Evolutionary conservation across 495 filamentous ascomycete genomes (phyloP).

Genomic region (Daldinia decipiens): DNA sequence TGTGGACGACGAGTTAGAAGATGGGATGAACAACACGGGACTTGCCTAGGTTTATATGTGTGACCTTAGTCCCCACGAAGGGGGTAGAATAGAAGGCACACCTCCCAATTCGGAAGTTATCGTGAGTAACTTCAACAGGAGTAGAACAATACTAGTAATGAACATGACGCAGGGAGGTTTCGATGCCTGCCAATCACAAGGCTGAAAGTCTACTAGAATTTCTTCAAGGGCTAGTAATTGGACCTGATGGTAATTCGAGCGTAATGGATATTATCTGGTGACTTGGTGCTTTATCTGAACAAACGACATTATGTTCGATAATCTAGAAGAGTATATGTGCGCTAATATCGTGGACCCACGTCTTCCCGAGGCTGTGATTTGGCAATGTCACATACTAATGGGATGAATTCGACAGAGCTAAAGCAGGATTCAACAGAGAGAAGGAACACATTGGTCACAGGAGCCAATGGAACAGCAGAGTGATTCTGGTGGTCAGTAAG

Average conservation of each 20-base stretch:
- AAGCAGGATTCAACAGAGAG: background rate
- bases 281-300: conserved; percentile 1
- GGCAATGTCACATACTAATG: background rate
- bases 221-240: background rate
- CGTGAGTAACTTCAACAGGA: conserved; percentile 1
- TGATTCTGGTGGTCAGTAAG: background rate
- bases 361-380: background rate
- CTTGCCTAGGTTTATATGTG: background rate
- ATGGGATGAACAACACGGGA: background rate
- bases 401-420: background rate
- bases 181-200: background rate
- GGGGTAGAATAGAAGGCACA: background rate
- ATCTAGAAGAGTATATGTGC: background rate
- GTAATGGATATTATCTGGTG: background rate
- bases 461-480: background rate
- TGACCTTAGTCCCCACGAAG: background rate
- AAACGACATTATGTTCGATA: background rate
- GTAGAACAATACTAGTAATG: background rate
- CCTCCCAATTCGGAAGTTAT: background rate
- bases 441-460: background rate
- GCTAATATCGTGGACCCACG: background rate
- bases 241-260: background rate
- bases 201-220: background rate
- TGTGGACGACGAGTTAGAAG: background rate
- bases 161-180: background rate